phyloP scores from a whole-genome alignment of 2,329 filamentous ascomycete genomes.

The Aspergillus sp. region DNA sequence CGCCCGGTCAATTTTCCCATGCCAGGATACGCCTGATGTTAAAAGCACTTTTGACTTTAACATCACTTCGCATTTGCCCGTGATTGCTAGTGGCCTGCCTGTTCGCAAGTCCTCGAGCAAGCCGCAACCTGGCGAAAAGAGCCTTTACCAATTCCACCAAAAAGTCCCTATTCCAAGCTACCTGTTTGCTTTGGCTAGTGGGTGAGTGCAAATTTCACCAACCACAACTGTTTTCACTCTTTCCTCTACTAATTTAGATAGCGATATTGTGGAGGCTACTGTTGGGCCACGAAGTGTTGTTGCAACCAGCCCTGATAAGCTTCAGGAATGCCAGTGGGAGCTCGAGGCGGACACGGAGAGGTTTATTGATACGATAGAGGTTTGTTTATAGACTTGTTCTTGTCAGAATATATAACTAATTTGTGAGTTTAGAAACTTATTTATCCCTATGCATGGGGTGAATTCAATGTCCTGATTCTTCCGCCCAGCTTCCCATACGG shows the following conservation, averaged over 20 bases:
- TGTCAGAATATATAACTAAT: constrained; percentile 14
- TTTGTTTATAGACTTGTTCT: constrained; percentile 35
- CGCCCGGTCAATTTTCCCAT: constrained; percentile 88
- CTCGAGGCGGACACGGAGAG: constrained; percentile 87
- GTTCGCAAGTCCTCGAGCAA: constrained; percentile 52
- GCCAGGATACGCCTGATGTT: constrained; percentile 95
- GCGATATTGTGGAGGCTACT: constrained; percentile 80
- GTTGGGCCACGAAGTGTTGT: constrained; percentile 85
- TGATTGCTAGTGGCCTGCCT: constrained; percentile 84
- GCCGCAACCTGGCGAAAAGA: constrained; percentile 51
- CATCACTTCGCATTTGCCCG: constrained; percentile 80
- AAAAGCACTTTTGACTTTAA: constrained; percentile 94
- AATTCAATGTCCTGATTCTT: constrained; percentile 90
- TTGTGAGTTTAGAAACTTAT: constrained; percentile 54
- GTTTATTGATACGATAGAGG: constrained; percentile 83
- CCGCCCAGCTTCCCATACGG: constrained; percentile 90
- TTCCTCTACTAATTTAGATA: constrained; percentile 36
- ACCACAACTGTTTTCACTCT: background rate
- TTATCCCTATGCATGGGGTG: constrained; percentile 89
- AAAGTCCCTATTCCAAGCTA: constrained; percentile 91
- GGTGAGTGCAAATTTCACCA: constrained; percentile 28
- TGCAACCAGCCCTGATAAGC: constrained; percentile 82
- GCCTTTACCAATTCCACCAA: constrained; percentile 83
- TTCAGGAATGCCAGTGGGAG: constrained; percentile 84
- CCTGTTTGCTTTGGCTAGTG: constrained; percentile 83